Conservation (phyloP, 2,329 filamentous ascomycete species). For the Nectriaceae sp. region DNA sequence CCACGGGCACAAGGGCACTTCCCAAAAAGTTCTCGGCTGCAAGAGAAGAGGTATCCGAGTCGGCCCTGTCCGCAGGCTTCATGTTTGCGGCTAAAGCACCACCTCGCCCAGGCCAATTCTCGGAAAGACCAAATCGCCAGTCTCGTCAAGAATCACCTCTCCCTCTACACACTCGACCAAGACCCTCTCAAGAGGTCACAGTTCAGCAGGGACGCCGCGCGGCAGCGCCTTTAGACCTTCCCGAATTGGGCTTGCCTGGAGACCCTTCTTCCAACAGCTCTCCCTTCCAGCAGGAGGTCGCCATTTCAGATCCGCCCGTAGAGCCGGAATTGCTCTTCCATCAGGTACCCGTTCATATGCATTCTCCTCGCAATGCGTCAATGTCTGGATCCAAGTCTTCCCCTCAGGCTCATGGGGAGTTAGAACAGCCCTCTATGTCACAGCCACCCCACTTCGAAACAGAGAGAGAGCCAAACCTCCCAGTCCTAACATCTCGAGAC, state of each 20-base stretch:
- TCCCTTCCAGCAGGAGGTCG: background rate
- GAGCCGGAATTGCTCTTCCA: background rate
- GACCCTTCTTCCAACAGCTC: background rate
- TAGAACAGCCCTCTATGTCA: background rate
- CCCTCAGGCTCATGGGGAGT: background rate
- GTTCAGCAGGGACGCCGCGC: background rate
- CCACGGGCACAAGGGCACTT: background rate
- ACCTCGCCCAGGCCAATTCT: slow-evolving; percentile 24
- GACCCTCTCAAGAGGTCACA: background rate
- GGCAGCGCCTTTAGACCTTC: slow-evolving; percentile 15
- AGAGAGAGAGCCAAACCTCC: too few relatives aligned
- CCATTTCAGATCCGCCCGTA: background rate
- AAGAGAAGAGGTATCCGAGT: slow-evolving; percentile 22
- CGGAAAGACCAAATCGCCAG: slow-evolving; percentile 8
- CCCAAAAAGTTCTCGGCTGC: slow-evolving; percentile 14
- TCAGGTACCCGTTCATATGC: background rate
- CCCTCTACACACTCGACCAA: background rate
- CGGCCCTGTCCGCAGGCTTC: slow-evolving; percentile 24
- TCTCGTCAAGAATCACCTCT: background rate
- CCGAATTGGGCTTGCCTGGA: slow-evolving; percentile 15
- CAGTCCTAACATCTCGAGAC: too few relatives aligned
- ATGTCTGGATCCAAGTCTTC: background rate
- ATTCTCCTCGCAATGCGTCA: background rate
- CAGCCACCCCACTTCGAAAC: background rate
- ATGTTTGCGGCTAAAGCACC: slow-evolving; percentile 19